Percentiles rank a stretch among this genome's conserved stretches.
phyloP scores from a whole-genome alignment of 495 filamentous ascomycete species.

The Mycothermus thermophilus region DNA sequence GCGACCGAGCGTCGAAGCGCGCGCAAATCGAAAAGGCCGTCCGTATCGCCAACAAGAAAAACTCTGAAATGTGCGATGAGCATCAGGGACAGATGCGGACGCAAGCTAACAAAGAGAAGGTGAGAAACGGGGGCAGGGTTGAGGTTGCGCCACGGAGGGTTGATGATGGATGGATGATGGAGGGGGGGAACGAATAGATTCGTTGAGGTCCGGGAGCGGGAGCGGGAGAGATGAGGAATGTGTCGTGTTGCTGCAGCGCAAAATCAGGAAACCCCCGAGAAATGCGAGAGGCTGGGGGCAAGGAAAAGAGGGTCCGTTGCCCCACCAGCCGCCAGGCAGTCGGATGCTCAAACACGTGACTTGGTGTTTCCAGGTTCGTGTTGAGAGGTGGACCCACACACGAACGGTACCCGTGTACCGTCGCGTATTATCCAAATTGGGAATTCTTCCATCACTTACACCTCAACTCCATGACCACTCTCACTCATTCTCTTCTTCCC shows the following conservation, averaged over 20 bases:
- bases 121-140: no score
- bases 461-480: no score
- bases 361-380: no score
- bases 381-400: no score
- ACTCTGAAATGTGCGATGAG: constrained; percentile 8
- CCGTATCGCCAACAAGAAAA: constrained; percentile 5
- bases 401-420: no score
- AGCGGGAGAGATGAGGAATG: constrained; percentile 2
- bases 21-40: constrained; percentile 8
- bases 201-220: constrained; percentile 2
- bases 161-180: constrained; percentile 5
- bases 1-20: constrained; percentile 1
- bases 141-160: constrained; percentile 10
- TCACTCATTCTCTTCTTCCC: no score
- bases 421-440: no score
- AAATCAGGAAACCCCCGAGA: constrained; percentile 13
- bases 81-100: constrained; percentile 10
- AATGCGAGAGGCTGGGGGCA: constrained; percentile 24
- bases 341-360: constrained; percentile 12
- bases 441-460: no score
- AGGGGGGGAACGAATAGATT: constrained; percentile 3
- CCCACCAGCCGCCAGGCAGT: constrained; percentile 15
- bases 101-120: constrained; percentile 9
- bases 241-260: no score
- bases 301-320: no score